Evolutionary conservation across 129 eudicot species (phyloP), one percentile per base, ranked within the genome.

Genomic region (Logfia minima): DNA sequence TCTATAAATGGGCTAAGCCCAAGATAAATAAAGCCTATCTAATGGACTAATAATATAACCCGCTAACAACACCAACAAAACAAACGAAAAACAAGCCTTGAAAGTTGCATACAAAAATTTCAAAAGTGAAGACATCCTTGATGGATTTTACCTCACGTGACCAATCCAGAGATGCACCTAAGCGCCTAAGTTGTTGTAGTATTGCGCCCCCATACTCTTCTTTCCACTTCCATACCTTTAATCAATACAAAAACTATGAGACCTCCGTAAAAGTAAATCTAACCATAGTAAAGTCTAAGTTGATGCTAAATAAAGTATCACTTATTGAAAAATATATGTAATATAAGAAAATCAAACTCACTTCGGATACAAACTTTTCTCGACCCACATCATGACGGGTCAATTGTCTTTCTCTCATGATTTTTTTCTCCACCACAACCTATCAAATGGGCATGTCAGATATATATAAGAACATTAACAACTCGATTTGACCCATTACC

Each of bases 351-450:
- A 9, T 28, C 56, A 73, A 76, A 80, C 99, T 89, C 86, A 94
- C 99, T 88, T 91, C 96, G 4, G 83, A 80, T 18, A 94, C 89
- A 87, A 94, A 94, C 34, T 82, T 78, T 75, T 91, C 97, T 61
- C 99, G 90, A 19, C 96, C 96, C 72, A 94, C 80, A 64, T 94
- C 96, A 79, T 94, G 99, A 67, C 99, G 90, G 19, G 93, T 94
- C 81, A 87, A 51, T 23, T 89, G 70, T 75, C 82, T 87, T 77
- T 94, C 99, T 77, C 96, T 85, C 92, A 87, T 91, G 61, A 94
- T 83, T 78, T 94, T 94, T 80, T 94, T 94, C 85, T 94, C 99
- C 87, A 94, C 99, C 29, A 94, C 99, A 58, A 94, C 99, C 99
- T 94, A 83, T 23, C 69, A 71, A 29, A 7, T 29, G 56, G 58